phyloP scores from a whole-genome alignment of 768 basidiomycete species.

The Rossbeevera mucosa region DNA sequence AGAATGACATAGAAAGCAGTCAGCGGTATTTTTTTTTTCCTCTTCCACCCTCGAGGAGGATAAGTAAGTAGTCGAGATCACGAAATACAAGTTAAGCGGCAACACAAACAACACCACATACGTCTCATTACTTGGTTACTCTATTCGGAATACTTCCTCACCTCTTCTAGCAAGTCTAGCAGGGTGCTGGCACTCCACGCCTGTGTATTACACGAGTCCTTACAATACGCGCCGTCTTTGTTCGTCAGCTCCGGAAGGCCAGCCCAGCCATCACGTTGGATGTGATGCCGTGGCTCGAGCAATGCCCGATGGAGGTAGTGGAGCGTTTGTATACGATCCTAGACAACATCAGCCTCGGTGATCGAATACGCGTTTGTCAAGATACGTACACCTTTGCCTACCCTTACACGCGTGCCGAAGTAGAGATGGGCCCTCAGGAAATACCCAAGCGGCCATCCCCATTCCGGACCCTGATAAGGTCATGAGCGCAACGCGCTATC shows the following conservation, averaged over 20 bases:
- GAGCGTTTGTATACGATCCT: conserved; percentile 70
- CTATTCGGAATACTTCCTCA: conserved; percentile 28
- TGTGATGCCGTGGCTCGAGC: conserved; percentile 64
- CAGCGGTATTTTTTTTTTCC: conserved; percentile 10
- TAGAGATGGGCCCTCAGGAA: conserved; percentile 90
- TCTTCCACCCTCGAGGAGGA: conserved; percentile 15
- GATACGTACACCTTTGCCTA: conserved; percentile 60
- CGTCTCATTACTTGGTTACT: not conserved
- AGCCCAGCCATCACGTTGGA: conserved; percentile 82
- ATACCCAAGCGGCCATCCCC: conserved; percentile 95
- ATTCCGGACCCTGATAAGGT: conserved; percentile 71
- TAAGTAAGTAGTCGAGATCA: not conserved
- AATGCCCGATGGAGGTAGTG: conserved; percentile 77
- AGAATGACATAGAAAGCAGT: conserved; percentile 65
- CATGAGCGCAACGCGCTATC: conserved; percentile 12
- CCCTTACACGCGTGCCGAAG: conserved; percentile 72
- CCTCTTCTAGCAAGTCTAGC: conserved; percentile 81
- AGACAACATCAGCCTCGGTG: not conserved
- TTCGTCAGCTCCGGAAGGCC: conserved; percentile 94
- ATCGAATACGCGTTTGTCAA: not conserved
- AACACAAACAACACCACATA: conserved; percentile 28
- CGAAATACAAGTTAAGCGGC: not conserved
- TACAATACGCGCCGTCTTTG: conserved; percentile 74
- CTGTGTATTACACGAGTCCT: conserved; percentile 89
- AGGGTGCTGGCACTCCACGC: conserved; percentile 95